Percentiles rank a stretch among this genome's conserved stretches.
phyloP scores from a whole-genome alignment of 2,329 filamentous ascomycete species.

The Ceratocystis cacaofunesta region DNA sequence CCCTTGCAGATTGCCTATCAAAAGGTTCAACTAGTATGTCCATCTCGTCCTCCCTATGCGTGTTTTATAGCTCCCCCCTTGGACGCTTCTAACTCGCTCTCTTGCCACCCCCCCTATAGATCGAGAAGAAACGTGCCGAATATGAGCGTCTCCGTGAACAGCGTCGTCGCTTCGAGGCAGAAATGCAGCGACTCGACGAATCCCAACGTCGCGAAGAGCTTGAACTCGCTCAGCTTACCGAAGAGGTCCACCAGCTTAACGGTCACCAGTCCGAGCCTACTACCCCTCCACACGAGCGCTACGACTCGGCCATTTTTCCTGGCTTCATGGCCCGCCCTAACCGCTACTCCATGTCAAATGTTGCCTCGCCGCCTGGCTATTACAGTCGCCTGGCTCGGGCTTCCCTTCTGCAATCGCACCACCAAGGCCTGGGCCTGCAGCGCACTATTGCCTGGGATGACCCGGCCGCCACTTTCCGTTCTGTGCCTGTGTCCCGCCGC shows the following conservation, averaged over 20 bases:
- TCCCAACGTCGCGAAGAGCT: conserved; percentile 70
- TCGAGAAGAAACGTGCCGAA: conserved; percentile 86
- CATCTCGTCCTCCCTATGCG: conserved; percentile 19
- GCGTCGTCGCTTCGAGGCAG: conserved; percentile 75
- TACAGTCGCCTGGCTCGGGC: conserved; percentile 54
- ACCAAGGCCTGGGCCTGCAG: conserved; percentile 41
- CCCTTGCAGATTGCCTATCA: conserved; percentile 13
- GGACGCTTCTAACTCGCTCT: neutral
- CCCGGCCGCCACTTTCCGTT: conserved; percentile 61
- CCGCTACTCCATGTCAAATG: conserved; percentile 75
- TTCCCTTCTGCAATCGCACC: conserved; percentile 52
- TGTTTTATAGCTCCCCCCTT: conserved; percentile 17
- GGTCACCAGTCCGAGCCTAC: conserved; percentile 88
- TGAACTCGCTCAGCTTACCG: conserved; percentile 72
- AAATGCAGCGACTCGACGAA: conserved; percentile 79
- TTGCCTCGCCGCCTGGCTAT: conserved; percentile 65
- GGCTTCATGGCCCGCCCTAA: conserved; percentile 71
- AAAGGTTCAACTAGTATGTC: conserved; percentile 21
- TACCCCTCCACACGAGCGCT: conserved; percentile 84
- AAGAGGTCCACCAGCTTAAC: conserved; percentile 50
- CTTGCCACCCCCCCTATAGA: conserved; percentile 33
- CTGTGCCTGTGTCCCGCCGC: conserved; percentile 70
- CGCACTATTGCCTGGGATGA: conserved; percentile 43
- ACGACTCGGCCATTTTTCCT: conserved; percentile 55
- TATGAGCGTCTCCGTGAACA: conserved; percentile 85